Conservation (phyloP, 2,329 filamentous ascomycete genomes). For the Fusarium haematococcum region DNA sequence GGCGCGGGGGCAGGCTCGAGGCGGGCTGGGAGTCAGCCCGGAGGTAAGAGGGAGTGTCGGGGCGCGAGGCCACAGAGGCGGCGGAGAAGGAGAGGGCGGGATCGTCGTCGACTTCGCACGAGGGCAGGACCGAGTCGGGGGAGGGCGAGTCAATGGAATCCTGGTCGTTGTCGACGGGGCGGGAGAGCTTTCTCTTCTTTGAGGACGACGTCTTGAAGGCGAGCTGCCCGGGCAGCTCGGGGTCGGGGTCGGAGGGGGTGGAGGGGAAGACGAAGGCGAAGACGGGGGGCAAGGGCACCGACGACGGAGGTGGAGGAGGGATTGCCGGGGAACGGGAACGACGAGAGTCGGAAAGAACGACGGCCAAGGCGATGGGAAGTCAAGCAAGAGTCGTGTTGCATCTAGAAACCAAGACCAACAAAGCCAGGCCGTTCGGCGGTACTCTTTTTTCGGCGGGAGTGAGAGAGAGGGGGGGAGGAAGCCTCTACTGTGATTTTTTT, state of each 20-base stretch:
- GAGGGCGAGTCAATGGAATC: slow-evolving; percentile 52
- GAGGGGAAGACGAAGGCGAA: slow-evolving; percentile 30
- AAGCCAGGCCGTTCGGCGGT: slow-evolving; percentile 19
- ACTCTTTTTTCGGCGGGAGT: slow-evolving; percentile 4
- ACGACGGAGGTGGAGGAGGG: slow-evolving; percentile 7
- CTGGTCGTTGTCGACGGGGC: slow-evolving; percentile 58
- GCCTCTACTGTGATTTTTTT: slow-evolving; percentile 25
- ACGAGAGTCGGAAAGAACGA: slow-evolving; percentile 13
- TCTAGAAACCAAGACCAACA: slow-evolving; percentile 28
- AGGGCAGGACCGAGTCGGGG: slow-evolving; percentile 62
- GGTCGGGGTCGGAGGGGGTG: slow-evolving; percentile 52
- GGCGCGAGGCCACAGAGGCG: slow-evolving; percentile 52
- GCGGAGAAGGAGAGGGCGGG: slow-evolving; percentile 64
- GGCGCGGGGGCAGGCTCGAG: slow-evolving; percentile 63
- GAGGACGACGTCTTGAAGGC: slow-evolving; percentile 77
- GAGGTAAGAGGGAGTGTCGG: slow-evolving; percentile 55
- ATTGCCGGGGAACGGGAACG: slow-evolving; percentile 10
- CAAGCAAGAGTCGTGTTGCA: slow-evolving; percentile 32
- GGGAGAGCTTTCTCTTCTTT: slow-evolving; percentile 78
- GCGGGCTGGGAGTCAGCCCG: slow-evolving; percentile 58
- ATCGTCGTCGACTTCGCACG: slow-evolving; percentile 65
- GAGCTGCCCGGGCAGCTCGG: slow-evolving; percentile 75
- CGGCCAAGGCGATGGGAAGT: slow-evolving; percentile 30
- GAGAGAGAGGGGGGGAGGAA: slow-evolving; percentile 8
- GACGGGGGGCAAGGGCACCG: slow-evolving; percentile 23